Evolutionary conservation across 176 grass and related monocot species (phyloP), one percentile per base, ranked within the genome.

Genomic region (Musa acuminata): DNA sequence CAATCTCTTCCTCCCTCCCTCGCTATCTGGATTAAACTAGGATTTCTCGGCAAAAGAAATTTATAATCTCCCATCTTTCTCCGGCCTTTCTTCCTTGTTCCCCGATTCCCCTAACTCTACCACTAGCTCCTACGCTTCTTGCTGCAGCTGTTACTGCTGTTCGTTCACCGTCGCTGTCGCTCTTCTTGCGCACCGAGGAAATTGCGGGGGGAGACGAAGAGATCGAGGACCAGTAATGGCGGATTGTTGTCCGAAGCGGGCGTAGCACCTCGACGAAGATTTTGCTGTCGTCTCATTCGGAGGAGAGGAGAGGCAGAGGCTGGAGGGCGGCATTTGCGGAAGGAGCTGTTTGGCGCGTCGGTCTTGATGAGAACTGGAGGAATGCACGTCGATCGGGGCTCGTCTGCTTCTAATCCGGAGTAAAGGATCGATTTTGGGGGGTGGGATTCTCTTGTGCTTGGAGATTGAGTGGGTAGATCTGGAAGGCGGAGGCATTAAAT

Each of bases 1-100:
- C 64, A 43, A 43, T 67, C 64, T 68, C 73, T 64, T 49, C 23
- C 21, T 52, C 27, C 49, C 78, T 80, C 67, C 12, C 19, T 27
- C 57, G 17, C n/a, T 65, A 16, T 71, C 69, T 8, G 64, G 64
- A 67, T 67, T 67, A 67, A 67, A 67, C 64, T 35, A 67, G 10
- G 64, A 67, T 67, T 67, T 67, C 12, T 26, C 64, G 13, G 5
- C 13, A 21, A 35, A 67, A 14, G 26, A 16, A 67, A 29, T 11
- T 13, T 35, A 14, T 26, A 67, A 35, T 67, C 64, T 12, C 26
- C n/a, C 24, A 43, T 43, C 35, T 43, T 43, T 43, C 35, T 43
- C 35, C 35, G 4, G 35, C 35, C 35, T 43, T 43, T 13, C 13
- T 26, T 26, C 8, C 17, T 19, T 21, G 6, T 60, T 26, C 26